A percentile compares a stretch with the other conserved stretches of the same genome.
These are phyloP conservation scores for Chlorociboria aeruginascens DNA, from an alignment of 495 filamentous ascomycete species.

Conservation along the genomic window DNA sequence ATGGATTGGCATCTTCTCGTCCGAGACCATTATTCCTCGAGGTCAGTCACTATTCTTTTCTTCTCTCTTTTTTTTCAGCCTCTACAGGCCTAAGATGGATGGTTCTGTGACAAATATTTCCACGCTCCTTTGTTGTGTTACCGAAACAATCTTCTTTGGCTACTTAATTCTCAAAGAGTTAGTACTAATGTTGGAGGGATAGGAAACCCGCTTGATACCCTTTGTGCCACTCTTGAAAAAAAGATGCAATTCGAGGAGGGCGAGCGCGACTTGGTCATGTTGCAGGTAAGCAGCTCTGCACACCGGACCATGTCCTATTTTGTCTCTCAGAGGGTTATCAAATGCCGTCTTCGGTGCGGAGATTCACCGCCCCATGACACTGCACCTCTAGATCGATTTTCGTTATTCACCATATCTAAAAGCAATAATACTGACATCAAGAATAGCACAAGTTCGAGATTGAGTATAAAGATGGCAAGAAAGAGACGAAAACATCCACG, in stretches of 20 bases:
- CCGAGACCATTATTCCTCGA: constrained; percentile 53
- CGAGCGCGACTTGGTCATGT: constrained; percentile 59
- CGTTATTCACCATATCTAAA: background rate
- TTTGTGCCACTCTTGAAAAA: constrained; percentile 80
- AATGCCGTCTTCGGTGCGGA: background rate
- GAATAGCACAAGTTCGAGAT: constrained; percentile 84
- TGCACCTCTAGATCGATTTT: background rate
- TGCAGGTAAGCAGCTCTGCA: background rate
- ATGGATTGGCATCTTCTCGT: constrained; percentile 84
- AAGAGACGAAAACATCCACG: constrained; percentile 69
- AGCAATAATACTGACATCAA: constrained; percentile 1
- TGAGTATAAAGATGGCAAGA: constrained; percentile 56
- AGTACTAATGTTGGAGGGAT: background rate
- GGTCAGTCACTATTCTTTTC: constrained; percentile 27
- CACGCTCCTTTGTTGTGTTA: background rate
- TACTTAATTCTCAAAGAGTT: background rate
- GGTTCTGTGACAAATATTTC: background rate
- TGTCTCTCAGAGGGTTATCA: background rate
- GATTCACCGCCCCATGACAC: background rate
- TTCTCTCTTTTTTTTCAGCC: background rate
- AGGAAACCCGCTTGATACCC: constrained; percentile 75
- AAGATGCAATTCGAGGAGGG: constrained; percentile 82
- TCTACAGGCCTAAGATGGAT: background rate
- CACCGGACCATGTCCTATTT: constrained; percentile 12
- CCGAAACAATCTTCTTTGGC: background rate